Percentiles rank a stretch among this genome's conserved stretches.
These are phyloP conservation scores for Nepenthes alata DNA, from an alignment of 179 eudicot genomes.

Conservation along the genomic window DNA sequence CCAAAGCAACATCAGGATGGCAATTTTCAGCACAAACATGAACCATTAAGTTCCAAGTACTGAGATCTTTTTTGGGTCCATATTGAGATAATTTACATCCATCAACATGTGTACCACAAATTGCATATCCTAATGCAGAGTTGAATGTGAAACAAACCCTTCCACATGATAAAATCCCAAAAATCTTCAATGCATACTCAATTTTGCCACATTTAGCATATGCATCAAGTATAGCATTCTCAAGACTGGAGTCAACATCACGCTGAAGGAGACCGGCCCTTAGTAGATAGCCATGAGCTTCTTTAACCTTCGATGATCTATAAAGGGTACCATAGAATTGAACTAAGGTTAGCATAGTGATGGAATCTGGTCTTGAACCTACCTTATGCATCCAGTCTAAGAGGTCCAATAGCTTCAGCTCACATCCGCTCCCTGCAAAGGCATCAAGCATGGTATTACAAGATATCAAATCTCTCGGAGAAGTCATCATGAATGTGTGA, in stretches of 20 bases:
- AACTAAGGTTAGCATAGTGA: constrained; percentile 42
- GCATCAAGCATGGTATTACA: constrained; percentile 67
- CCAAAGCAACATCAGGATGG: constrained; percentile 28
- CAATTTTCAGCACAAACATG: constrained; percentile 41
- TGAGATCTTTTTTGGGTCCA: constrained; percentile 30
- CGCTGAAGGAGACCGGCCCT: constrained; percentile 22
- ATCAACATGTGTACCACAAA: constrained; percentile 18
- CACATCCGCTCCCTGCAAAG: constrained; percentile 25
- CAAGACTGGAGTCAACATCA: constrained; percentile 25
- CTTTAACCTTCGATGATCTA: constrained; percentile 37
- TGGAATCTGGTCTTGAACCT: constrained; percentile 40
- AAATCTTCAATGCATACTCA: constrained; percentile 39
- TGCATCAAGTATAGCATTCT: constrained; percentile 50
- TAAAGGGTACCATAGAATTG: constrained; percentile 34
- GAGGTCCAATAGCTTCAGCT: constrained; percentile 17
- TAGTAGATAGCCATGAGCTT: constrained; percentile 47
- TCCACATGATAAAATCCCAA: constrained; percentile 23
- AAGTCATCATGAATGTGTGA: constrained; percentile 24
- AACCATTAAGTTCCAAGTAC: constrained; percentile 54
- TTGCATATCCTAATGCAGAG: constrained; percentile 21
- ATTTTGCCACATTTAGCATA: constrained; percentile 54
- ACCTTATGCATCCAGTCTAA: constrained; percentile 37
- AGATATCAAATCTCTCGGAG: constrained; percentile 48
- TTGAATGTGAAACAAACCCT: constrained; percentile 22
- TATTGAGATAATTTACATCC: constrained; percentile 16